A percentile compares a stretch with the other conserved stretches of the same genome.
phyloP scores from a whole-genome alignment of 2,329 filamentous ascomycete species.

The Calonectria leucothoes region DNA sequence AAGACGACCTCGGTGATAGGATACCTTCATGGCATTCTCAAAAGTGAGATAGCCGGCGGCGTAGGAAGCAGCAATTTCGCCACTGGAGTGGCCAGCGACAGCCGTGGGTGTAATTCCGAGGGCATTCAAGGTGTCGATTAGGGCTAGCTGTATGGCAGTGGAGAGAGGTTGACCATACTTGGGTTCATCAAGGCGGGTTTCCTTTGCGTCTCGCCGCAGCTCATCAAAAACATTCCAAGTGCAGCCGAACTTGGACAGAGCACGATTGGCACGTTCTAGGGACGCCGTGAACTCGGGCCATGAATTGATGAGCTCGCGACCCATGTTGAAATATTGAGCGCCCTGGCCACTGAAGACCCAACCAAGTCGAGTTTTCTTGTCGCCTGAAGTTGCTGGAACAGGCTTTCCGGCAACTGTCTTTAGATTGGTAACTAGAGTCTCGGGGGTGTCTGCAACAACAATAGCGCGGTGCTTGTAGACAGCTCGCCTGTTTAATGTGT shows the following conservation, averaged over 20 bases:
- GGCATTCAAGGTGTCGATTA: constrained; percentile 49
- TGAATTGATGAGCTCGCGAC: constrained; percentile 39
- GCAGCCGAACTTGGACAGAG: constrained; percentile 12
- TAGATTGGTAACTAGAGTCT: constrained; percentile 24
- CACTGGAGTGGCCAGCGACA: constrained; percentile 52
- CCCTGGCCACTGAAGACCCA: constrained; percentile 53
- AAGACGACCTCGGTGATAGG: constrained; percentile 40
- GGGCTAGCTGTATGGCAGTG: constrained; percentile 55
- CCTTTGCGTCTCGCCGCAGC: constrained; percentile 19
- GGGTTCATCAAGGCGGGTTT: constrained; percentile 35
- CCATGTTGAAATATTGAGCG: constrained; percentile 51
- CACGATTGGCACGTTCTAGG: constrained; percentile 19
- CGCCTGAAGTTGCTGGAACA: constrained; percentile 15
- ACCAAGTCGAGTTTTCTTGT: constrained; percentile 25
- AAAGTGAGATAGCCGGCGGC: constrained; percentile 33
- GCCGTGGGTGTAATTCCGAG: constrained; percentile 42
- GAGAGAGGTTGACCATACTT: constrained; percentile 51
- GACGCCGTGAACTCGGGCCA: constrained; percentile 31
- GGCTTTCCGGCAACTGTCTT: constrained; percentile 19
- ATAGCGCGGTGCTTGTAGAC: constrained; percentile 22
- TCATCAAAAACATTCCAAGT: constrained; percentile 29
- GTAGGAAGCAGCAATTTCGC: constrained; percentile 54
- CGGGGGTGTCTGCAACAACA: constrained; percentile 28
- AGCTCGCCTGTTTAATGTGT: constrained; percentile 25
- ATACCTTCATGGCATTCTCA: constrained; percentile 44